A percentile compares a stretch with the other conserved stretches of the same genome.
These are phyloP conservation scores for Suhomyces yuchorum DNA, from an alignment of 1,139 yeast species.

Conservation along the genomic window DNA sequence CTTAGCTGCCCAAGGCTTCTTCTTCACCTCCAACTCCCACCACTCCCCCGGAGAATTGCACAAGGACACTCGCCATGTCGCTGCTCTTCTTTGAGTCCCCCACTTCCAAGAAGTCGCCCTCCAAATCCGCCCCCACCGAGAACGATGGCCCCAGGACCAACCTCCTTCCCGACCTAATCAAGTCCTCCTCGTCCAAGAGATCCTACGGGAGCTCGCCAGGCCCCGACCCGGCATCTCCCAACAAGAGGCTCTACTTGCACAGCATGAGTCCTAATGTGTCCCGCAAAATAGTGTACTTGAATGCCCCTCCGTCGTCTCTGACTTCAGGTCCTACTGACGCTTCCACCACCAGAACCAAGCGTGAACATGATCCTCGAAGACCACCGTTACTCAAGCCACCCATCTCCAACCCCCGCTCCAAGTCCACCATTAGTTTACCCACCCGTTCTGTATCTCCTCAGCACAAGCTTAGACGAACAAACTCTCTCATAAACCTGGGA, in stretches of 20 bases:
- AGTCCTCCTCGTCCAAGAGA: slow-evolving; percentile 11
- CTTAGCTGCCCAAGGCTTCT: neutral
- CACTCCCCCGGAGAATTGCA: neutral
- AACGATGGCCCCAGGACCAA: slow-evolving; percentile 10
- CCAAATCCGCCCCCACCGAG: slow-evolving; percentile 5
- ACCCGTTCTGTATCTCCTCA: slow-evolving; percentile 21
- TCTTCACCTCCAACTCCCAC: neutral
- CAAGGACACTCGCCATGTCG: slow-evolving; percentile 6
- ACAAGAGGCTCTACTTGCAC: slow-evolving; percentile 36
- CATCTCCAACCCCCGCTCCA: slow-evolving; percentile 23
- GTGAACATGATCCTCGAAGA: slow-evolving; percentile 11
- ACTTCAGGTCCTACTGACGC: neutral
- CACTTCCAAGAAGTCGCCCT: slow-evolving; percentile 6
- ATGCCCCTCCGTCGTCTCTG: slow-evolving; percentile 2
- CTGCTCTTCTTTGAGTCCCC: slow-evolving; percentile 14
- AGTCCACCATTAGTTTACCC: slow-evolving; percentile 22
- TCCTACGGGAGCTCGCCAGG: slow-evolving; percentile 15
- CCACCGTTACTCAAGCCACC: slow-evolving; percentile 22
- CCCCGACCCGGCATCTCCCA: slow-evolving; percentile 27
- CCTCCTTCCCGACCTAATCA: slow-evolving; percentile 11
- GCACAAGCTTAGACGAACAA: slow-evolving; percentile 37
- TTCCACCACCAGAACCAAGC: neutral
- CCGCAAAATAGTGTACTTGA: slow-evolving; percentile 31
- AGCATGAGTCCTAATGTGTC: slow-evolving; percentile 48
- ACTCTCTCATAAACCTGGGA: slow-evolving; percentile 34